These are phyloP conservation scores for Rhinocladiella mackenziei DNA, from an alignment of 2,329 filamentous ascomycete species.

Conservation along the genomic window DNA sequence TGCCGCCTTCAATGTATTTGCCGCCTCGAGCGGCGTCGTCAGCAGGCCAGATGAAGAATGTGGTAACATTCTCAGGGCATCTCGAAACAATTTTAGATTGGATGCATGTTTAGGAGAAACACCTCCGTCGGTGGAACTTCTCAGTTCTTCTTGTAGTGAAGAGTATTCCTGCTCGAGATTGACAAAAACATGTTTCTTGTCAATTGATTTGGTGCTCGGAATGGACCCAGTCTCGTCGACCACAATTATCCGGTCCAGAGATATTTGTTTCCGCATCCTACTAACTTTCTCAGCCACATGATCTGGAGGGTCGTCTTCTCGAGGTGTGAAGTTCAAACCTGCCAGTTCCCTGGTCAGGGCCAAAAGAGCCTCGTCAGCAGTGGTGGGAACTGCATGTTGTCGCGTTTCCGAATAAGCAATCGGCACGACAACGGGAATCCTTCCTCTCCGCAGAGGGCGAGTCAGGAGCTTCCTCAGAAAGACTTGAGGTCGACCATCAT, in stretches of 20 bases:
- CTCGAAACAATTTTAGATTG: constrained; percentile 62
- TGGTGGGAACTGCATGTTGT: constrained; percentile 47
- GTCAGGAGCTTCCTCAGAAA: constrained; percentile 54
- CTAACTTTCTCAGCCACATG: constrained; percentile 39
- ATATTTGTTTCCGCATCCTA: constrained; percentile 51
- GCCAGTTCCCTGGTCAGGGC: constrained; percentile 73
- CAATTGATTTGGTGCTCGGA: constrained; percentile 45
- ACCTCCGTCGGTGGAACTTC: constrained; percentile 31
- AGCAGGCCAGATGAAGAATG: constrained; percentile 82
- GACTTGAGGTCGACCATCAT: constrained; percentile 37
- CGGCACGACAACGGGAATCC: constrained; percentile 66
- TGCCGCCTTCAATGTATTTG: constrained; percentile 49
- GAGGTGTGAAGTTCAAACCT: constrained; percentile 54
- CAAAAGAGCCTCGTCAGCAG: constrained; percentile 64
- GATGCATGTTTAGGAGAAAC: constrained; percentile 25
- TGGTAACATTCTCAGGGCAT: constrained; percentile 71
- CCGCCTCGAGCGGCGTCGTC: constrained; percentile 79
- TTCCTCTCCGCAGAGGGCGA: constrained; percentile 61
- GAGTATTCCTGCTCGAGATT: constrained; percentile 89
- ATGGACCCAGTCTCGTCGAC: constrained; percentile 84
- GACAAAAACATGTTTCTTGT: constrained; percentile 73
- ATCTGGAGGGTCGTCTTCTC: constrained; percentile 43
- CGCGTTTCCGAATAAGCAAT: constrained; percentile 56
- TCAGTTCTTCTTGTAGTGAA: constrained; percentile 61
- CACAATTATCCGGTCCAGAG: constrained; percentile 80